Base-by-base conservation (phyloP, 805 yeast species). In the Wickerhamiella hasegawae region DNA sequence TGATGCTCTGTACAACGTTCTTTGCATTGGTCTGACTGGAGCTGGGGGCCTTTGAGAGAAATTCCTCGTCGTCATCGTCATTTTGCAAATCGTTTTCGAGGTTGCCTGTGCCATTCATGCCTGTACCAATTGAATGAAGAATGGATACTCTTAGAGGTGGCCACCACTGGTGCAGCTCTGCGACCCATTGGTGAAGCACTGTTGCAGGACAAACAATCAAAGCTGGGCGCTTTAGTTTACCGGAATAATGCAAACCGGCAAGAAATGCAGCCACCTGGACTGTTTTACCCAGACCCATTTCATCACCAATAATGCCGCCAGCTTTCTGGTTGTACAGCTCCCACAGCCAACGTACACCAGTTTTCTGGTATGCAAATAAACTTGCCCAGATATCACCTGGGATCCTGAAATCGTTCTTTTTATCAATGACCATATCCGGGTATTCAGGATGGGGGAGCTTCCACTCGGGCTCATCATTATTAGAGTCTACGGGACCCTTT, bases 341-440 rank as follows among this genome's bases (percentile, higher is more conserved):
- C 76, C 92, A 85, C 2, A 90, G 68, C 98, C 98, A 87, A 48
- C 90, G 94, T 1, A 90, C 96, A 42, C 97, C 83, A 0, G 97
- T 90, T 48, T 81, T 81, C 49, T 90, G 98, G 53, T 90, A 90
- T 43, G 82, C 94, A 49, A 90, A 90, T 11, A 90, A 58, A 4
- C 83, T 68, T 0, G 90, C 76, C 54, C 78, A 83, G 0, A 90
- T 73, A 44, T 87, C 96, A 3, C 96, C 97, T 0, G 98, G 97
- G 0, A 90, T 62, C 39, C 60, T 68, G 54, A 76, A 83, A 6
- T 68, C 69, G 3, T 29, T 35, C 2, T 22, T 20, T 26, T 69
- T 71, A 48, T 82, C 77, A 4, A 87, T 57, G 5, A 68, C 63
- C 0, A 93, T 85, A 53, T 83, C 95, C 0, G 80, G 67, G 18